Conservation (phyloP, 495 filamentous ascomycete genomes). For the Penicillium flavigenum region DNA sequence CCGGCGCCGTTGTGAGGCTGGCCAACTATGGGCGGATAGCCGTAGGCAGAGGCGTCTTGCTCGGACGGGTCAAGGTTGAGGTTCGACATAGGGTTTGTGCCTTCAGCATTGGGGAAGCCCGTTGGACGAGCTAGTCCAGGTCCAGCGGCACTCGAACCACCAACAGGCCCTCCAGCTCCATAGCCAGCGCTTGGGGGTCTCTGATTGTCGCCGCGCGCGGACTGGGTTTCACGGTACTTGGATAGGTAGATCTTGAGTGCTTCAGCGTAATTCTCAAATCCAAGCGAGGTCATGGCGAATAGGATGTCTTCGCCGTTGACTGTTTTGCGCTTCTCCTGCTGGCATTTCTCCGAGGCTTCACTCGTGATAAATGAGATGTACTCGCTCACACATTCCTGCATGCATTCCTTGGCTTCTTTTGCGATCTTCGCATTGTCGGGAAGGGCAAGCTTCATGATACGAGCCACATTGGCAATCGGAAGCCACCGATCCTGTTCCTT, state of each 20-base stretch:
- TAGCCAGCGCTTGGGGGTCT: constrained; percentile 71
- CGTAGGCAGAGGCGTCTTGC: constrained; percentile 56
- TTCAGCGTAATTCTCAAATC: constrained; percentile 98
- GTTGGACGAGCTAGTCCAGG: constrained; percentile 48
- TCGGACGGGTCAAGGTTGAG: constrained; percentile 61
- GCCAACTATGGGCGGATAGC: constrained; percentile 61
- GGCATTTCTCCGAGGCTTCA: constrained; percentile 98
- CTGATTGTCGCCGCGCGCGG: constrained; percentile 72
- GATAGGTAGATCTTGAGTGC: constrained; percentile 97
- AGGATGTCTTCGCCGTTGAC: constrained; percentile 98
- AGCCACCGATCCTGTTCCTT: constrained; percentile 99
- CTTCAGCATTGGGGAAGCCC: constrained; percentile 58
- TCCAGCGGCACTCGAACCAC: constrained; percentile 33
- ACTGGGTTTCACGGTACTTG: constrained; percentile 93
- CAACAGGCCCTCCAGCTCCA: constrained; percentile 49
- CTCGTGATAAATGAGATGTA: constrained; percentile 99
- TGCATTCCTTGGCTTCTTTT: constrained; percentile 98
- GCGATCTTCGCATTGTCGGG: constrained; percentile 99
- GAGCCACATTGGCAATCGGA: constrained; percentile 92
- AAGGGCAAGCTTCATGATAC: constrained; percentile 96
- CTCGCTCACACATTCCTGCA: constrained; percentile 99
- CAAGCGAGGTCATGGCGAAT: constrained; percentile 97
- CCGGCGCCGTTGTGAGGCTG: constrained; percentile 68
- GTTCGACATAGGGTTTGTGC: constrained; percentile 57
- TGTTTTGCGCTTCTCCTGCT: constrained; percentile 98